Conservation (phyloP, 1,139 yeast species). For the Ashbya aceris region DNA sequence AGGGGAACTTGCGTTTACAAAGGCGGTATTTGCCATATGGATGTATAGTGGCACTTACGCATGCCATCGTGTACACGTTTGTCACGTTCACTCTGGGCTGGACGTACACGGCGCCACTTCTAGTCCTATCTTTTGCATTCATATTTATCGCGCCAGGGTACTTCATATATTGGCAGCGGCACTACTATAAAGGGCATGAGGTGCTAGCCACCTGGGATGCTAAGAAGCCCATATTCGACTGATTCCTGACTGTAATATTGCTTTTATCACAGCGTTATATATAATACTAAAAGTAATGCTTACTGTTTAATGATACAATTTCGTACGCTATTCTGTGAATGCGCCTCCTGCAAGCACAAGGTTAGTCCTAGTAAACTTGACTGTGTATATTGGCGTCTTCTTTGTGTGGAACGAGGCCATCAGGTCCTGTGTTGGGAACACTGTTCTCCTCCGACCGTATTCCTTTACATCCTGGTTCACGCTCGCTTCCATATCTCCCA, state of each 20-base stretch:
- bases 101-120: conserved; percentile 16
- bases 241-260: background rate
- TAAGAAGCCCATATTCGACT: conserved; percentile 23
- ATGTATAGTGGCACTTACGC: conserved; percentile 10
- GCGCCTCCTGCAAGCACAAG: conserved; percentile 92
- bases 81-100: conserved; percentile 19
- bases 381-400: conserved; percentile 88
- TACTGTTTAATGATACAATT: too few species aligned
- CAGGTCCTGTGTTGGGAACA: conserved; percentile 77
- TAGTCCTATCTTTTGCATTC: conserved; percentile 14
- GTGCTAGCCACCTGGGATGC: conserved; percentile 27
- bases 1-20: conserved; percentile 11
- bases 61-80: conserved; percentile 21
- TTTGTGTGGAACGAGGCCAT: conserved; percentile 91
- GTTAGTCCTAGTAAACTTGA: conserved; percentile 84
- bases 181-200: conserved; percentile 22
- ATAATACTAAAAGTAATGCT: too few species aligned
- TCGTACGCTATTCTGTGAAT: conserved; percentile 36
- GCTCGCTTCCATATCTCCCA: conserved; percentile 31
- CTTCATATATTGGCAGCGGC: conserved; percentile 26
- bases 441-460: conserved; percentile 49
- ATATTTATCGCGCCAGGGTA: conserved; percentile 20
- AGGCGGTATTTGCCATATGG: conserved; percentile 8
- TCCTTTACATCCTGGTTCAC: conserved; percentile 31
- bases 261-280: background rate